Conservation (phyloP, 192 early-diverging fungal genomes). For the Rhizoclosmatium globosum region DNA sequence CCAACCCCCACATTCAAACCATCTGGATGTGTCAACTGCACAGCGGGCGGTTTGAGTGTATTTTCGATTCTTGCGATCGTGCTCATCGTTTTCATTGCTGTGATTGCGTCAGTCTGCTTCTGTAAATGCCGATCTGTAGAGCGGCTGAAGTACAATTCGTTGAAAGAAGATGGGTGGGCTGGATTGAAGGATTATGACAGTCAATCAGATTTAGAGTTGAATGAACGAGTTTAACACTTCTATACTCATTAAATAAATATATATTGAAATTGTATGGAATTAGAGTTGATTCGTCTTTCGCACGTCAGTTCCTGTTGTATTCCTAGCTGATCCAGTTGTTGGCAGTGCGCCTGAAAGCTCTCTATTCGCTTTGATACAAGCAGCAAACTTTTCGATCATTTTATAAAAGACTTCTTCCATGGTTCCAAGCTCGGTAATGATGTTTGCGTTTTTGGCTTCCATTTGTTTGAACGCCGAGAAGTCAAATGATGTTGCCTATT, state of each 20-base stretch:
- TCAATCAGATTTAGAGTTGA: no score
- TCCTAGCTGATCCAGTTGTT: no score
- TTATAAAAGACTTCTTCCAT: constrained; percentile 25
- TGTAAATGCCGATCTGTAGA: not conserved
- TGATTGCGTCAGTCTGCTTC: not conserved
- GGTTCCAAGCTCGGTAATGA: constrained; percentile 19
- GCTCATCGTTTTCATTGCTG: not conserved
- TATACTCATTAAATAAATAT: no score
- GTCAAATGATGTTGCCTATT: constrained; percentile 11
- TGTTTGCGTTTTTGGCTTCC: constrained; percentile 5
- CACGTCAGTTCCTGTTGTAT: no score
- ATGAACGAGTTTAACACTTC: no score
- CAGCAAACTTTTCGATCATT: constrained; percentile 25
- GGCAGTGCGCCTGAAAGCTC: not conserved
- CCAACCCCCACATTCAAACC: no score
- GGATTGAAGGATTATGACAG: no score
- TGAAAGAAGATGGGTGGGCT: not conserved
- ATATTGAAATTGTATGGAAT: no score
- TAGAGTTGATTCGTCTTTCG: no score
- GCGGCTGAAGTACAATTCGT: not conserved
- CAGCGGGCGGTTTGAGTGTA: no score
- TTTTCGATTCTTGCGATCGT: not conserved
- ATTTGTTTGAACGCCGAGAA: constrained; percentile 13
- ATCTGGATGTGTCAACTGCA: no score
- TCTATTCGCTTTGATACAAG: constrained; percentile 2